Conservation (phyloP, 164 flowering plant genomes). For the Buxus sempervirens region DNA sequence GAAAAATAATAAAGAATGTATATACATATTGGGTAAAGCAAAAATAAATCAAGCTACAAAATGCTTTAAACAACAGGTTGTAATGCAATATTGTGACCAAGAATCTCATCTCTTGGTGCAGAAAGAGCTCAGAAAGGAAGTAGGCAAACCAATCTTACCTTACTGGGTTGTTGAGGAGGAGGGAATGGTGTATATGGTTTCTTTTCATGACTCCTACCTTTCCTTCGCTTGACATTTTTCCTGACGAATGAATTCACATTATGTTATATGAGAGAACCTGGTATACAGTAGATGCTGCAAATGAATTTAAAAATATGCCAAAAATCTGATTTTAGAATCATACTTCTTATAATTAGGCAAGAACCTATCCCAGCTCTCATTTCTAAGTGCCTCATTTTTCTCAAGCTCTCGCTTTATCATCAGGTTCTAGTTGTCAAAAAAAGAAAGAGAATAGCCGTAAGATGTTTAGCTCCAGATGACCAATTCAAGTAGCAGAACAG, state of each 20-base stretch:
- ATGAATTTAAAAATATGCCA: slow-evolving; percentile 1
- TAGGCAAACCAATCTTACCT: slow-evolving; percentile 42
- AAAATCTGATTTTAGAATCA: slow-evolving; percentile 5
- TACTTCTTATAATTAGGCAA: slow-evolving; percentile 95
- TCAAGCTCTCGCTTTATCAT: slow-evolving; percentile 86
- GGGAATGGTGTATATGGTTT: slow-evolving; percentile 95
- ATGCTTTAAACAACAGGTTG: no score
- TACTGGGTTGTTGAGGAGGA: slow-evolving; percentile 90
- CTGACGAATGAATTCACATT: slow-evolving; percentile 30
- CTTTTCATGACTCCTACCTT: slow-evolving; percentile 77
- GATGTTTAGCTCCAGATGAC: not conserved
- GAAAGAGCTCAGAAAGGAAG: not conserved
- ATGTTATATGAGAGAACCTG: not conserved
- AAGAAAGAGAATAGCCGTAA: slow-evolving; percentile 2
- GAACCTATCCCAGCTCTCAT: slow-evolving; percentile 94
- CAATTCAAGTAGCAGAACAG: not conserved
- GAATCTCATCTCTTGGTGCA: not conserved
- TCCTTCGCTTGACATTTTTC: slow-evolving; percentile 89
- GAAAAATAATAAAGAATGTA: not conserved
- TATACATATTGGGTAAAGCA: no score
- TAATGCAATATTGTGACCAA: not conserved
- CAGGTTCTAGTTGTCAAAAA: slow-evolving; percentile 44
- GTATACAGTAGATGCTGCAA: not conserved
- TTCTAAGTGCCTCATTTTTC: slow-evolving; percentile 69
- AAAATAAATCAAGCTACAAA: no score